These are phyloP conservation scores for Kalmanozyma brasiliensis DNA, from an alignment of 1,284 basidiomycete genomes.

Conservation along the genomic window DNA sequence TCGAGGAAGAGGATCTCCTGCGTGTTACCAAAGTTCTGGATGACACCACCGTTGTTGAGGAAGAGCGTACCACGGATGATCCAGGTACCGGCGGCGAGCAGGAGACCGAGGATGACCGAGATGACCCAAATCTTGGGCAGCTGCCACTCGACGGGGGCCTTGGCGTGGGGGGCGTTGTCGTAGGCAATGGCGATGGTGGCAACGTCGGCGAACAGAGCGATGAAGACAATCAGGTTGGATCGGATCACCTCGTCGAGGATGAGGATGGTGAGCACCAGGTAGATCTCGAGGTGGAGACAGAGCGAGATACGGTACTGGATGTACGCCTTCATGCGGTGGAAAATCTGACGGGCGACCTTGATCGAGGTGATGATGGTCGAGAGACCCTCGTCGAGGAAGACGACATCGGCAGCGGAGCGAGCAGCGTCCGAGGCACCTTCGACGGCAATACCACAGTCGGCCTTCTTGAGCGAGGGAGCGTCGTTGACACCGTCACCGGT, in stretches of 20 bases:
- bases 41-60: slow-evolving; percentile 71
- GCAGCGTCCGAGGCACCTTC: slow-evolving; percentile 72
- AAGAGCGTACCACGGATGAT: slow-evolving; percentile 72
- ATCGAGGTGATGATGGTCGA: slow-evolving; percentile 73
- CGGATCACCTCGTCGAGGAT: slow-evolving; percentile 73
- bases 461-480: slow-evolving; percentile 71
- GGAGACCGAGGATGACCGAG: slow-evolving; percentile 70
- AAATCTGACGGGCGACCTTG: slow-evolving; percentile 74
- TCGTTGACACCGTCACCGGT: slow-evolving; percentile 70
- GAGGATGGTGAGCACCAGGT: slow-evolving; percentile 71
- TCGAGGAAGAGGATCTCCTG: slow-evolving; percentile 73
- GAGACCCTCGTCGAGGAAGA: slow-evolving; percentile 72
- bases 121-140: slow-evolving; percentile 74
- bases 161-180: slow-evolving; percentile 71
- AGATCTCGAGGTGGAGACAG: slow-evolving; percentile 74
- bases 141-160: slow-evolving; percentile 73
- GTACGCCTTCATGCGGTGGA: slow-evolving; percentile 74
- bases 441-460: slow-evolving; percentile 72
- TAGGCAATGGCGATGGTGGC: slow-evolving; percentile 73
- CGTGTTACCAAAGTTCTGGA: slow-evolving; percentile 72
- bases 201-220: slow-evolving; percentile 73
- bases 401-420: slow-evolving; percentile 71
- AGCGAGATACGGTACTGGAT: slow-evolving; percentile 70
- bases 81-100: slow-evolving; percentile 73
- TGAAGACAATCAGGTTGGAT: slow-evolving; percentile 73